Base-by-base conservation (phyloP, 345 rosid species). In the Erucastrum elatum region DNA sequence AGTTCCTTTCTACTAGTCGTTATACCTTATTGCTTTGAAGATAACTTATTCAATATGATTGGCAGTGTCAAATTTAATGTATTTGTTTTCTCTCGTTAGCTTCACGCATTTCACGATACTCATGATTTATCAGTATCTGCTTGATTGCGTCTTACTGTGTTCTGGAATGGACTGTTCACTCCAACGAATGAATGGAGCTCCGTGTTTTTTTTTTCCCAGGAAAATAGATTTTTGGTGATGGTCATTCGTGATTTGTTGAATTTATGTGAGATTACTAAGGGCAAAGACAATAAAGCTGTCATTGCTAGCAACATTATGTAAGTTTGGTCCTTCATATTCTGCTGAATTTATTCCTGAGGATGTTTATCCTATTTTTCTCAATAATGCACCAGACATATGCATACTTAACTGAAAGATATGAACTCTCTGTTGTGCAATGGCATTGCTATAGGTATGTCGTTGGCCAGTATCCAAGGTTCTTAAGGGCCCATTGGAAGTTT, bases 301-400 rank as follows among this genome's bases (percentile, higher is more conserved):
- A 96, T 96, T 82, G 98, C 97, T 8, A 96, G 99, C 84, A 96
- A 96, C 77, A 96, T 96, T 61, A 96, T 96, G 99, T 96, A 93
- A 87, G 97, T 79, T 44, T 71, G 34, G 55, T 75, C 29, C 34
- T 55, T 69, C 60, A 37, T 63, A 8, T 41, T 56, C 10, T 10
- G 25, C 53, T 30, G 66, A 69, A 68, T 49, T 31, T 69, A 58
- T 55, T 12, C 62, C 33, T 41, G 27, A 51, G 56, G 37, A 29
- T 74, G 25, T 31, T 30, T 65, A 6, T 75, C 46, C 72, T 41
- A 13, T 44, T 21, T 35, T 26, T 56, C 8, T 44, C 53, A 41
- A 58, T 11, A 13, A 53, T 12, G 15, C 26, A 8, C 6, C 8
- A 31, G 68, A 70, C 46, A 37, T 17, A 10, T 72, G 55, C 26